A percentile compares a stretch with the other conserved stretches of the same genome.
These are phyloP conservation scores for Xylariaceae sp. DNA, from an alignment of 2,329 filamentous ascomycete genomes.

Conservation along the genomic window DNA sequence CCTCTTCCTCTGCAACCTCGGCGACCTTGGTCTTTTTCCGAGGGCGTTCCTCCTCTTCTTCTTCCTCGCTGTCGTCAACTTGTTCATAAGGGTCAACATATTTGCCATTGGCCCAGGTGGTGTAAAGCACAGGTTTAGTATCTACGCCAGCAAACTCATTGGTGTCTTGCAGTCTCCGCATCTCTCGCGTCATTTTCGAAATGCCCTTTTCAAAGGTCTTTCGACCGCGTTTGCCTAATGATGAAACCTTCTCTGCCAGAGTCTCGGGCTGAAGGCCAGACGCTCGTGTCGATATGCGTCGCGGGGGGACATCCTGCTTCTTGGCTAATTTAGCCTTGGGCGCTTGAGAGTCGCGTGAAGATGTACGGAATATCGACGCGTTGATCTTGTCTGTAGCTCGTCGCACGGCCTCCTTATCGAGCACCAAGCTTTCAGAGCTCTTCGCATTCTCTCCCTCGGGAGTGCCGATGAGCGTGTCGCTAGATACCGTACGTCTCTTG, in stretches of 20 bases:
- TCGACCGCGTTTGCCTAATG: conserved; percentile 57
- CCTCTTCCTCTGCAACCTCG: conserved; percentile 17
- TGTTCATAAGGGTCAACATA: conserved; percentile 42
- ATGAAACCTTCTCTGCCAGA: conserved; percentile 44
- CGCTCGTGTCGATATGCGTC: conserved; percentile 42
- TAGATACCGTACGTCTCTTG: conserved; percentile 38
- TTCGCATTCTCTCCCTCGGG: conserved; percentile 15
- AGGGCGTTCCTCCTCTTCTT: conserved; percentile 15
- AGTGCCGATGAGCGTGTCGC: conserved; percentile 19
- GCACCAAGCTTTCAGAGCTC: conserved; percentile 17
- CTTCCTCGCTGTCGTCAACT: conserved; percentile 27
- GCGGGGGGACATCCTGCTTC: conserved; percentile 23
- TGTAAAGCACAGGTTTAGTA: conserved; percentile 51
- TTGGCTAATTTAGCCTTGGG: conserved; percentile 30
- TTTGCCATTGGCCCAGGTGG: conserved; percentile 63
- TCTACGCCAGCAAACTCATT: conserved; percentile 59
- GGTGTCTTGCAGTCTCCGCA: conserved; percentile 57
- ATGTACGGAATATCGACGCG: conserved; percentile 43
- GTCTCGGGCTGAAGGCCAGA: conserved; percentile 39
- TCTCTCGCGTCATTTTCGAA: conserved; percentile 50
- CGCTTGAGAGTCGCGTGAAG: conserved; percentile 32
- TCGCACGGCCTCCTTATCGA: conserved; percentile 20
- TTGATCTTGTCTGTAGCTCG: conserved; percentile 35
- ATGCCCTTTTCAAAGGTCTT: conserved; percentile 47
- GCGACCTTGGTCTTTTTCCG: conserved; percentile 33